A percentile compares a stretch with the other conserved stretches of the same genome.
These are phyloP conservation scores for Penium margaritaceum DNA, from an alignment of 139 green algal genomes.

Conservation along the genomic window DNA sequence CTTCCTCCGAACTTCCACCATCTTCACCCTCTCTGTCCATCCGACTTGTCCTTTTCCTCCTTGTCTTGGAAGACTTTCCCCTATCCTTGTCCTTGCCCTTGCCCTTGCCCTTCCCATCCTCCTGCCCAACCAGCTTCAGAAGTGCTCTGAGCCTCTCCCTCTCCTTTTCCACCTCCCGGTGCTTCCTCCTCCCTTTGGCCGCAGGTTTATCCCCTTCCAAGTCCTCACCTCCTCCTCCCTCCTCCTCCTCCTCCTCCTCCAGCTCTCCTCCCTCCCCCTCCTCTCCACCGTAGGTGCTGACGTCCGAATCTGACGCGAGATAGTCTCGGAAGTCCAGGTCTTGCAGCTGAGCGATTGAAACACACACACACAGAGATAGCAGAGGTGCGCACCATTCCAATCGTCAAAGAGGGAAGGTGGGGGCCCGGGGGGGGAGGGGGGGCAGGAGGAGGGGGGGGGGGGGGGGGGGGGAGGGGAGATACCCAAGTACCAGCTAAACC, in stretches of 20 bases:
- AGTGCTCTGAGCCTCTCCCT: constrained; percentile 16
- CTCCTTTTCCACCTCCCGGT: constrained; percentile 27
- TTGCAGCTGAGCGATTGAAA: constrained; percentile 62
- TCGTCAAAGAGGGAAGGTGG: too few species aligned
- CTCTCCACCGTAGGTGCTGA: constrained; percentile 25
- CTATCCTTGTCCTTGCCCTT: constrained; percentile 17
- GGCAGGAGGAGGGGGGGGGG: too few species aligned
- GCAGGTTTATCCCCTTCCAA: too few species aligned
- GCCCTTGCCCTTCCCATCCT: not conserved
- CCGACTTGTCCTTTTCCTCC: too few species aligned
- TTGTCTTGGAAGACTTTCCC: too few species aligned
- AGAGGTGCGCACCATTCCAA: too few species aligned
- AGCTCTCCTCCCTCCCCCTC: constrained; percentile 4
- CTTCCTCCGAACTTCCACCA: not conserved
- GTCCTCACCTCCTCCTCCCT: not conserved
- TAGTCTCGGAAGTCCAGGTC: constrained; percentile 82
- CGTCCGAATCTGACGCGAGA: constrained; percentile 54
- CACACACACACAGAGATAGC: too few species aligned
- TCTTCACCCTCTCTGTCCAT: not conserved
- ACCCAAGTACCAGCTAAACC: too few species aligned
- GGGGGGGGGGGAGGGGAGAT: too few species aligned
- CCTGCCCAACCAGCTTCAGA: constrained; percentile 12
- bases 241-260: constrained; percentile 16
- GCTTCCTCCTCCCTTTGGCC: constrained; percentile 11
- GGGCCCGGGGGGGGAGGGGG: too few species aligned